Evolutionary conservation across 2,329 filamentous ascomycete species (phyloP).

Genomic region (Fusarium sp.): DNA sequence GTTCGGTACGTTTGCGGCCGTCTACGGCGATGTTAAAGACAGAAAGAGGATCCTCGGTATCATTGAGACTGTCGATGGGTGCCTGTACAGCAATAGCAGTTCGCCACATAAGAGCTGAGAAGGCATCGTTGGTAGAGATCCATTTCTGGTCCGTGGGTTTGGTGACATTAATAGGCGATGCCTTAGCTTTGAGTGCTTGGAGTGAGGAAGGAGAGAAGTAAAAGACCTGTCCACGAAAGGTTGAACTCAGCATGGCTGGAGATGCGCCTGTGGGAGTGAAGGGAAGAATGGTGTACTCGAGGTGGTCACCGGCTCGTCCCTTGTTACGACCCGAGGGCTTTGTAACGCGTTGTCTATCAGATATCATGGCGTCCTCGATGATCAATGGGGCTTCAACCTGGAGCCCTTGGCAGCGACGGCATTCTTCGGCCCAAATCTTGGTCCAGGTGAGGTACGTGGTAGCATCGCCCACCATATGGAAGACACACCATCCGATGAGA

Average conservation of each 20-base stretch:
- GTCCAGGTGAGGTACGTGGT: conserved; percentile 33
- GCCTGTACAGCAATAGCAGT: conserved; percentile 24
- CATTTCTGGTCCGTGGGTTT: conserved; percentile 13
- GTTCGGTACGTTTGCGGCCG: conserved; percentile 22
- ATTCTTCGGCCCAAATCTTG: conserved; percentile 34
- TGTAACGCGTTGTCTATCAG: conserved; percentile 8
- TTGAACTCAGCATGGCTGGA: conserved; percentile 17
- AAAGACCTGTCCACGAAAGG: conserved; percentile 25
- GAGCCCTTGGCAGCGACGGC: conserved; percentile 15
- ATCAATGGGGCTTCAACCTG: background rate
- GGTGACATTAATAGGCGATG: conserved; percentile 6
- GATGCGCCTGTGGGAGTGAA: conserved; percentile 13
- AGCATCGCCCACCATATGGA: conserved; percentile 32
- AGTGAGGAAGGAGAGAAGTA: conserved; percentile 33
- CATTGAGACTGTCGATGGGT: conserved; percentile 11
- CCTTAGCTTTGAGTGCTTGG: conserved; percentile 13
- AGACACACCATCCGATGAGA: conserved; percentile 24
- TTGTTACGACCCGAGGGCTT: conserved; percentile 19
- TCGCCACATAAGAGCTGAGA: conserved; percentile 33
- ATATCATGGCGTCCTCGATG: conserved; percentile 16
- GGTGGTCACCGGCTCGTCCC: conserved; percentile 14
- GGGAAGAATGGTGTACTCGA: conserved; percentile 19
- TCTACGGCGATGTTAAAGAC: conserved; percentile 30
- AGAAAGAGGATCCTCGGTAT: background rate
- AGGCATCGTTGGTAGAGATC: conserved; percentile 35